Evolutionary conservation across 192 early-diverging fungal genomes (phyloP).

Genomic region (Thamnidium elegans): DNA sequence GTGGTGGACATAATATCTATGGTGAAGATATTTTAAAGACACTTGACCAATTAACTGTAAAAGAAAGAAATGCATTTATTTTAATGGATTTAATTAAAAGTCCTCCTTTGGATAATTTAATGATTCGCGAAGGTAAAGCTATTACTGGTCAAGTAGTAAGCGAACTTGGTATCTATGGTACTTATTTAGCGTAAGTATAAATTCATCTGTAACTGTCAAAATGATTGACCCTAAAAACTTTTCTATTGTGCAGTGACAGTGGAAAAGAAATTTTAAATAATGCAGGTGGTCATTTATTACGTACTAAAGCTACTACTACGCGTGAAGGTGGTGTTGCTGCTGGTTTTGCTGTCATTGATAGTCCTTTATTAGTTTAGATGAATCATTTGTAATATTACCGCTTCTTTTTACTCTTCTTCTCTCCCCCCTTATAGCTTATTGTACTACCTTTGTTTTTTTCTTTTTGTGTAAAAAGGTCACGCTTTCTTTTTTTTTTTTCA

Average conservation of each 20-base stretch:
- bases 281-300: slow-evolving; percentile 83
- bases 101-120: slow-evolving; percentile 66
- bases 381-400: background rate
- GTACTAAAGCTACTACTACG: slow-evolving; percentile 81
- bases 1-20: slow-evolving; percentile 96
- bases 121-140: slow-evolving; percentile 75
- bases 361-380: slow-evolving; percentile 54
- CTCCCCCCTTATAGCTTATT: no score
- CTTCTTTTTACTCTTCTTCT: no score
- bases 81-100: slow-evolving; percentile 93
- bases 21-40: slow-evolving; percentile 70
- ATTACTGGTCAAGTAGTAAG: slow-evolving; percentile 76
- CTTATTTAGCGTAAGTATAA: slow-evolving; percentile 71
- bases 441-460: no score
- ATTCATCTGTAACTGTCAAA: slow-evolving; percentile 2
- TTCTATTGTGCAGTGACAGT: slow-evolving; percentile 42
- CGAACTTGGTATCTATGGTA: slow-evolving; percentile 92
- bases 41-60: slow-evolving; percentile 50
- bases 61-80: slow-evolving; percentile 84
- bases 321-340: slow-evolving; percentile 96
- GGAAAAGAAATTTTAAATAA: slow-evolving; percentile 65
- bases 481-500: no score
- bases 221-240: no score
- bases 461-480: no score
- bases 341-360: slow-evolving; percentile 92